Percentiles rank a stretch among this genome's conserved stretches.
Conservation (phyloP, 1,139 yeast species). For the Taphrina wiesneri region DNA sequence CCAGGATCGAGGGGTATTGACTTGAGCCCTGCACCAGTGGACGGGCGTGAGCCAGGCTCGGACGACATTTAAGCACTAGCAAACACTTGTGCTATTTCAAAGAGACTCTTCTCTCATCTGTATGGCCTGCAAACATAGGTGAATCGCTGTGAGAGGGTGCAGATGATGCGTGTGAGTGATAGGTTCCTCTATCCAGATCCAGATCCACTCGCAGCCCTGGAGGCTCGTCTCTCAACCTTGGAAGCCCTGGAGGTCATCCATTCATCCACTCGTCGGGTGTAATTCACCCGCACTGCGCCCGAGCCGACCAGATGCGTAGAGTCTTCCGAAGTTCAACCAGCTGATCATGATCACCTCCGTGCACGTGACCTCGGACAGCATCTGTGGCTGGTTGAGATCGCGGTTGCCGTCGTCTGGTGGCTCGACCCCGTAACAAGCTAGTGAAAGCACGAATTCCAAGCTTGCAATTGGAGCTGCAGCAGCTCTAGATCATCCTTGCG, state of each 20-base stretch:
- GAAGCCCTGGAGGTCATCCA: too few species aligned
- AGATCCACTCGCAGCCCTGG: background rate
- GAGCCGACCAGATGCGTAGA: background rate
- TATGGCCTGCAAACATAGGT: background rate
- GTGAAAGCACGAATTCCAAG: too few species aligned
- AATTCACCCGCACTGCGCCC: background rate
- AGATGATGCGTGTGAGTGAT: background rate
- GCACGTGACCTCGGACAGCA: background rate
- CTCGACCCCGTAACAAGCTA: background rate
- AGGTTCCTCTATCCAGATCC: background rate
- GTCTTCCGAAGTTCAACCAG: background rate
- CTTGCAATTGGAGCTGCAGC: too few species aligned
- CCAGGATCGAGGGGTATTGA: conserved; percentile 20
- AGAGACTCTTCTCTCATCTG: background rate
- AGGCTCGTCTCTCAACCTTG: too few species aligned
- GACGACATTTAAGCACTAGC: background rate
- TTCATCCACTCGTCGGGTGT: too few species aligned
- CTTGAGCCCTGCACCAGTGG: conserved; percentile 13
- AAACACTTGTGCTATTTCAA: background rate
- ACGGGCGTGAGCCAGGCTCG: conserved; percentile 18
- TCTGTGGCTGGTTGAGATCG: background rate
- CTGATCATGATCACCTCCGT: background rate
- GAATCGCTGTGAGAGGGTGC: background rate
- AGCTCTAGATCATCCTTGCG: too few species aligned
- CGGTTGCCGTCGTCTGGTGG: background rate